Evolutionary conservation across 257 asterid genomes (phyloP).

Genomic region (Penstemon eatonii): DNA sequence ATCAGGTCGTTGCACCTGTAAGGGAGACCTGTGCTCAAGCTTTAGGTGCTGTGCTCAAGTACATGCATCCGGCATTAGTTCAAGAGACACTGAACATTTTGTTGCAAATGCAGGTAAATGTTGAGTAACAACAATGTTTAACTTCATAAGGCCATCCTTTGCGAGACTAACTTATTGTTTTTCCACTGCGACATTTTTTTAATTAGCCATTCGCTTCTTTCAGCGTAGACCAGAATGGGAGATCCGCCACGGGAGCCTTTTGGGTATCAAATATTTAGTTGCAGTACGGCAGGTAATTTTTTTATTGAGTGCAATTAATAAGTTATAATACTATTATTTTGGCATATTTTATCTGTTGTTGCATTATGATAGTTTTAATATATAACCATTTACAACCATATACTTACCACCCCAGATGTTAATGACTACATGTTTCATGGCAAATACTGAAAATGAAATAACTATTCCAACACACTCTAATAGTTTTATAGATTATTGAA

Average conservation of each 20-base stretch:
- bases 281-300: constrained; percentile 92
- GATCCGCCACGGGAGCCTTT: constrained; percentile 98
- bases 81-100: constrained; percentile 73
- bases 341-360: no score
- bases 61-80: constrained; percentile 82
- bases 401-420: constrained; percentile 7
- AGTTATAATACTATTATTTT: constrained; percentile 2
- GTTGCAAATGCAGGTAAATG: constrained; percentile 95
- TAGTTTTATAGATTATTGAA: neutral
- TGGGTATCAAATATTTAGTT: constrained; percentile 93
- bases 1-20: constrained; percentile 99
- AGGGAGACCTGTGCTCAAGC: constrained; percentile 99
- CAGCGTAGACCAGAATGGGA: constrained; percentile 99
- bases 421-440: neutral
- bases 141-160: constrained; percentile 4
- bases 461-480: constrained; percentile 1
- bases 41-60: constrained; percentile 94
- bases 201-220: constrained; percentile 59
- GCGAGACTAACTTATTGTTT: constrained; percentile 16
- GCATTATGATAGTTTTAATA: neutral
- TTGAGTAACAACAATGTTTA: constrained; percentile 24
- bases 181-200: constrained; percentile 37
- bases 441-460: neutral
- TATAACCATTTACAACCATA: constrained; percentile 6
- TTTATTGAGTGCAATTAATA: constrained; percentile 14